Base-by-base conservation (phyloP, 495 filamentous ascomycete genomes). In the Chaetomium tenue region DNA sequence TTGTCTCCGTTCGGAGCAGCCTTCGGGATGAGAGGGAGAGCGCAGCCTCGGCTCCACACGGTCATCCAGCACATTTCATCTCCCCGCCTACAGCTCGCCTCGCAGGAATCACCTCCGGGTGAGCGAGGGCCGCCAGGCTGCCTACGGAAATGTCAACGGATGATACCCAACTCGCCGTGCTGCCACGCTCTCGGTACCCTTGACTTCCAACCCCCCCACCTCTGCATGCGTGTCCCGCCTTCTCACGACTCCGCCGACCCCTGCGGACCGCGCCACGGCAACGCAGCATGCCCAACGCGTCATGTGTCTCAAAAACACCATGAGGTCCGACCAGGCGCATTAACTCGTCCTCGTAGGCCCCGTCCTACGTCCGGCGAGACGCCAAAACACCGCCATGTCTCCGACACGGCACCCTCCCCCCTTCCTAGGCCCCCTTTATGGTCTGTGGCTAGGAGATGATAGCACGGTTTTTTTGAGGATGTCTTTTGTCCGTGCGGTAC, bases 401-500 rank as follows among this genome's bases (percentile, higher is more conserved):
- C 74, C 56, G 72, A 64, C 68, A 66, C 63, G 44, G 44, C 44
- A 37, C 40, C 40, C 6, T 44, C 16, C 60, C 68, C 67, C 61
- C 60, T 78, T 68, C 74, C 72, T 78, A 73, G 74, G 60, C 68
- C 73, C 51, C 47, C 51, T 48, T 64, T 64, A 79, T 72, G 80
- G 81, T 50, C 23, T 18, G 46, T 44, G 77, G 66, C 70, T 58
- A 53, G 71, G 76, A 80, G 79, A 82, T 72, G 79, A 82, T 26
- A 82, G 77, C 76, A 82, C 89, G 89, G 81, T 86, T 92, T 67
- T 37, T 93, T 93, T 91, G 75, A 77, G 81, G 89, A 92, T 86
- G 89, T 72, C 87, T 80, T 83, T 92, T 92, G 91, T 88, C 78
- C 89, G 89, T 81, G 84, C 76, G 79, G 66, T 40, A 66, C 73